These are phyloP conservation scores for Rhodotorula sp. DNA, from an alignment of 1,284 basidiomycete species.

Conservation along the genomic window DNA sequence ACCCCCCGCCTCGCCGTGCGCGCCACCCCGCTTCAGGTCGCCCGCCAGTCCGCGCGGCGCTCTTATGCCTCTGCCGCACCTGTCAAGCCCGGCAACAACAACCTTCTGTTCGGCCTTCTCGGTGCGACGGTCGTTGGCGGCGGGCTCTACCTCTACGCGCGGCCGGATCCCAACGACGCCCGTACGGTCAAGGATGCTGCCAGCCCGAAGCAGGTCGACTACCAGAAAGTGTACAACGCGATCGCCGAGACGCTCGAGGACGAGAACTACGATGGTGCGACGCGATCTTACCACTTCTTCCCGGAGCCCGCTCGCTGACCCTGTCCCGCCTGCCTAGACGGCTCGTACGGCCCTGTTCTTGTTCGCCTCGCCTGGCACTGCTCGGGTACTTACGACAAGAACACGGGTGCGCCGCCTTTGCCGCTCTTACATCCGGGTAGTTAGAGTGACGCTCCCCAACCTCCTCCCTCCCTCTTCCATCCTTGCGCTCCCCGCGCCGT, in stretches of 20 bases:
- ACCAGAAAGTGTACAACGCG: conserved; percentile 70
- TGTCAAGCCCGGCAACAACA: conserved; percentile 11
- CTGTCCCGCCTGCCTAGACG: conserved; percentile 61
- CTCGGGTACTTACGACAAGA: conserved; percentile 76
- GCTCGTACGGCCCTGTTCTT: conserved; percentile 85
- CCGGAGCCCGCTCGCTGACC: no score
- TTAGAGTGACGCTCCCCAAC: no score
- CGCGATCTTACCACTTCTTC: no score
- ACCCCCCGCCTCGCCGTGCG: conserved; percentile 23
- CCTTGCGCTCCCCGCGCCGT: no score
- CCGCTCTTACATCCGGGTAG: no score
- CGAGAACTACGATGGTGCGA: conserved; percentile 77
- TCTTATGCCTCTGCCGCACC: conserved; percentile 16
- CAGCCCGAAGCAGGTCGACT: conserved; percentile 42
- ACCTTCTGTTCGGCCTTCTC: conserved; percentile 30
- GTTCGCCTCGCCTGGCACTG: conserved; percentile 81
- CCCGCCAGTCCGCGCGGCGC: neutral
- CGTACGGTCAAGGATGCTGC: conserved; percentile 39
- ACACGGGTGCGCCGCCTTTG: conserved; percentile 8
- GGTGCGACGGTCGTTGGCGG: conserved; percentile 39
- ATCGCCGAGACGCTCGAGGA: conserved; percentile 69
- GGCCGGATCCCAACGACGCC: conserved; percentile 25
- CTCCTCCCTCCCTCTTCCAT: neutral
- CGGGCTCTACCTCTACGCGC: conserved; percentile 30
- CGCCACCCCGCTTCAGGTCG: neutral